Evolutionary conservation across 306 rosid genomes (phyloP).

Genomic region (Quercus glauca): DNA sequence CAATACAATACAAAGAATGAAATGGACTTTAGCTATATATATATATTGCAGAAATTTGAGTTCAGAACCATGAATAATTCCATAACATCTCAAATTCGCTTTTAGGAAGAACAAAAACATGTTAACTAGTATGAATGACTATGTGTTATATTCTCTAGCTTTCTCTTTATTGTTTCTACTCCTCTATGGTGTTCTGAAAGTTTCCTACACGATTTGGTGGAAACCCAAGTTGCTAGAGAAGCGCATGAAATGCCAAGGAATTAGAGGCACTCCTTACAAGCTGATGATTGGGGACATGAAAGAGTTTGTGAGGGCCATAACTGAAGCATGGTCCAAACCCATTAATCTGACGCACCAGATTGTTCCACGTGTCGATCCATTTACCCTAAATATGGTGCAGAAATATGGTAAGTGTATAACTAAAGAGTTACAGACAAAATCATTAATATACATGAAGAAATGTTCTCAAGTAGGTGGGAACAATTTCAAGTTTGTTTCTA

Average conservation of each 20-base stretch:
- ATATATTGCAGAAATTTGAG: background rate
- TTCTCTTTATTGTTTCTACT: conserved; percentile 25
- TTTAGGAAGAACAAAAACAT: background rate
- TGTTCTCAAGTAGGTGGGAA: background rate
- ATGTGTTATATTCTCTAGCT: conserved; percentile 9
- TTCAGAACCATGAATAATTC: background rate
- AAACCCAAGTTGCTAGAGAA: conserved; percentile 46
- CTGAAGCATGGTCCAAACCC: conserved; percentile 53
- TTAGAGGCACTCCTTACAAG: conserved; percentile 46
- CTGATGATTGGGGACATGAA: conserved; percentile 46
- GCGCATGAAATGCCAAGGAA: conserved; percentile 41
- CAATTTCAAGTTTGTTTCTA: background rate
- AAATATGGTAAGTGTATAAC: conserved; percentile 32
- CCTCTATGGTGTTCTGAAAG: conserved; percentile 30
- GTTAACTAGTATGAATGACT: conserved; percentile 22
- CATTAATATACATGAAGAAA: background rate
- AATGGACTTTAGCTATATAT: background rate
- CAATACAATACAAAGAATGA: background rate
- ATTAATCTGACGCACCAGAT: conserved; percentile 39
- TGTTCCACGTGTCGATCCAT: conserved; percentile 43
- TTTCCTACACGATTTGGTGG: conserved; percentile 37
- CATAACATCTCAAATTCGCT: background rate
- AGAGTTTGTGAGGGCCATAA: conserved; percentile 33
- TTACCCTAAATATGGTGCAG: conserved; percentile 27
- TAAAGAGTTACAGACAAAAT: background rate